Conservation (phyloP, 2,329 filamentous ascomycete genomes). For the Dryadomyces quercus-mongolicae region DNA sequence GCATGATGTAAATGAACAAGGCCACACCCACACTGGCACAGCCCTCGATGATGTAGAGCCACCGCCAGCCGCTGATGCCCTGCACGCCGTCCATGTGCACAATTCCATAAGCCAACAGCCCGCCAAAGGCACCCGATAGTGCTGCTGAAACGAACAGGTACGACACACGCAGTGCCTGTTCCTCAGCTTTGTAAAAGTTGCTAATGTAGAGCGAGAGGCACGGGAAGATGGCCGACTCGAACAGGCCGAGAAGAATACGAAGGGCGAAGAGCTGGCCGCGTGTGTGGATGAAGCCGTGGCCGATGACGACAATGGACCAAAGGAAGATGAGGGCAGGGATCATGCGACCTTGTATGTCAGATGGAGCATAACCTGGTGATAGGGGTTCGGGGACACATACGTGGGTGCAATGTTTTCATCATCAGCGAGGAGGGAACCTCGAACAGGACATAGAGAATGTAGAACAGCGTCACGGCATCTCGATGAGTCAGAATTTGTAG, state of each 20-base stretch:
- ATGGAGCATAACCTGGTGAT: no score
- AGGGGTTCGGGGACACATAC: not conserved
- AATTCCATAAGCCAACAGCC: conserved; percentile 5
- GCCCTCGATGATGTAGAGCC: conserved; percentile 8
- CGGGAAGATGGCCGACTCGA: conserved; percentile 49
- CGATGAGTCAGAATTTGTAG: not conserved
- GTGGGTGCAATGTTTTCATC: not conserved
- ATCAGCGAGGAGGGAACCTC: conserved; percentile 2
- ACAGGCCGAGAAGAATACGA: conserved; percentile 42
- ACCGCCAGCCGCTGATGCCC: conserved; percentile 6
- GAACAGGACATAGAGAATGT: conserved; percentile 4
- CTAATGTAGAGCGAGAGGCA: conserved; percentile 37
- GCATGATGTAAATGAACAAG: not conserved
- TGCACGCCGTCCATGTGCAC: conserved; percentile 2
- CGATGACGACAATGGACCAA: conserved; percentile 43
- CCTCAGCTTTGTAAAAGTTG: conserved; percentile 7
- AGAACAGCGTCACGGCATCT: conserved; percentile 5
- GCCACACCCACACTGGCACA: not conserved
- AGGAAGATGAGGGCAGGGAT: conserved; percentile 11
- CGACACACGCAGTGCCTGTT: conserved; percentile 3
- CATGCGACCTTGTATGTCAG: not conserved
- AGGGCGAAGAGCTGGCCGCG: conserved; percentile 45
- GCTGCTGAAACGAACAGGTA: conserved; percentile 4
- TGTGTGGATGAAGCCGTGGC: conserved; percentile 43
- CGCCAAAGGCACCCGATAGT: conserved; percentile 6